Evolutionary conservation across 108 stramenopile genomes (phyloP).

Genomic region (Cyclostephanos invisitatus): DNA sequence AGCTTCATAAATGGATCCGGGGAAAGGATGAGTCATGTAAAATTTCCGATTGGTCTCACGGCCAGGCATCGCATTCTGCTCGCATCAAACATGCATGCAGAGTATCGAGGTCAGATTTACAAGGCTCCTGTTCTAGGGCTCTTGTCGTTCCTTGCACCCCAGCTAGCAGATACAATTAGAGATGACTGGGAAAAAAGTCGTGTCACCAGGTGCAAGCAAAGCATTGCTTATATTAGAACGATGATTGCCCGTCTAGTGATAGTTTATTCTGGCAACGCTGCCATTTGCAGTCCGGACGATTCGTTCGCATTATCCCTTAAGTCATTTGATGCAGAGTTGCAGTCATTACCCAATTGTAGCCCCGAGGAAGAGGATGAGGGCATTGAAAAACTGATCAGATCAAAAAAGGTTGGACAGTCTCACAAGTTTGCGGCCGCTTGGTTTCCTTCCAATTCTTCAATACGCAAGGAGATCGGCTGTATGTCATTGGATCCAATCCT

Average conservation of each 20-base stretch:
- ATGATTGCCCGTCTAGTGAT: constrained; percentile 71
- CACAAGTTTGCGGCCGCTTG: constrained; percentile 66
- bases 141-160: constrained; percentile 69
- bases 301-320: constrained; percentile 55
- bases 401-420: constrained; percentile 57
- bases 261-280: constrained; percentile 52
- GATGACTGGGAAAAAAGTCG: constrained; percentile 88
- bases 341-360: constrained; percentile 10
- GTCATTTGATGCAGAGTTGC: constrained; percentile 59
- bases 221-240: constrained; percentile 73
- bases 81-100: constrained; percentile 45
- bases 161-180: constrained; percentile 65
- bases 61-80: constrained; percentile 81
- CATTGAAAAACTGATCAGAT: constrained; percentile 49
- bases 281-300: constrained; percentile 25
- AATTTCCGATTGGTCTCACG: constrained; percentile 75
- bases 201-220: constrained; percentile 59
- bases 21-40: constrained; percentile 23
- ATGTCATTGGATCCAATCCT: constrained; percentile 60
- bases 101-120: constrained; percentile 33
- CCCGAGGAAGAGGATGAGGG: constrained; percentile 45
- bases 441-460: constrained; percentile 64
- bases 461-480: constrained; percentile 71
- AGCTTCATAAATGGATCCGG: constrained; percentile 21
- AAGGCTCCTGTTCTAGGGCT: constrained; percentile 62